Conservation (phyloP, 257 asterid genomes). For the Ilex asprella region DNA sequence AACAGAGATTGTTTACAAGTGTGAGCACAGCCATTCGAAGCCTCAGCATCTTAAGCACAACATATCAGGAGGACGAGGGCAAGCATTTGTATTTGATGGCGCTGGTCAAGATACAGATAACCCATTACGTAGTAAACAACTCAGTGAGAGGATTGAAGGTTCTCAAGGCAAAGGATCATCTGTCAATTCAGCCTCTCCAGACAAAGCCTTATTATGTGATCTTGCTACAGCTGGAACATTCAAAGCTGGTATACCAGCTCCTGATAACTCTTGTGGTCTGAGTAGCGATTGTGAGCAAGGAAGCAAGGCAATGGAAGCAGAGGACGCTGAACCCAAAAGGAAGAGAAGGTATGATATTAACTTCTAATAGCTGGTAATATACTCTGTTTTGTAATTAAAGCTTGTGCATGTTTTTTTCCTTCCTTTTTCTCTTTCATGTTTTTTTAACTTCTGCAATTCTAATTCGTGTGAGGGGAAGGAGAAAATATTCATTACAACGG, state of each 20-base stretch:
- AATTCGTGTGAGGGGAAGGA: too few species aligned
- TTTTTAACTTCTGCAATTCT: too few species aligned
- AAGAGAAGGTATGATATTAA: slow-evolving; percentile 42
- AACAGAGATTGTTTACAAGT: slow-evolving; percentile 69
- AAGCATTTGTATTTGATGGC: slow-evolving; percentile 11
- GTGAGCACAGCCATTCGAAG: slow-evolving; percentile 69
- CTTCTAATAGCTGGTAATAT: too few species aligned
- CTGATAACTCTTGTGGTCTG: slow-evolving; percentile 26
- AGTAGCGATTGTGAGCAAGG: slow-evolving; percentile 43
- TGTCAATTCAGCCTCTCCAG: slow-evolving; percentile 20
- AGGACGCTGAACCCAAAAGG: slow-evolving; percentile 34
- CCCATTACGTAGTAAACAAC: slow-evolving; percentile 15
- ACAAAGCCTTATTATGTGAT: slow-evolving; percentile 17
- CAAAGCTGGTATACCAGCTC: slow-evolving; percentile 22
- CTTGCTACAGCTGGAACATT: slow-evolving; percentile 18
- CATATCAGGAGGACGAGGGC: slow-evolving; percentile 26
- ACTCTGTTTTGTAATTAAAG: background rate
- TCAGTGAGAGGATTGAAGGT: slow-evolving; percentile 14
- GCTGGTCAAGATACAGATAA: slow-evolving; percentile 21
- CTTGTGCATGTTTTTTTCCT: too few species aligned
- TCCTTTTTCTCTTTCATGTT: too few species aligned
- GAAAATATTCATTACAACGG: too few species aligned
- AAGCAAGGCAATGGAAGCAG: slow-evolving; percentile 28
- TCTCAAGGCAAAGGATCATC: slow-evolving; percentile 24
- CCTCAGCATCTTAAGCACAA: slow-evolving; percentile 31